These are phyloP conservation scores for Tanacetum coccineum DNA, from an alignment of 129 eudicot genomes.

Conservation along the genomic window DNA sequence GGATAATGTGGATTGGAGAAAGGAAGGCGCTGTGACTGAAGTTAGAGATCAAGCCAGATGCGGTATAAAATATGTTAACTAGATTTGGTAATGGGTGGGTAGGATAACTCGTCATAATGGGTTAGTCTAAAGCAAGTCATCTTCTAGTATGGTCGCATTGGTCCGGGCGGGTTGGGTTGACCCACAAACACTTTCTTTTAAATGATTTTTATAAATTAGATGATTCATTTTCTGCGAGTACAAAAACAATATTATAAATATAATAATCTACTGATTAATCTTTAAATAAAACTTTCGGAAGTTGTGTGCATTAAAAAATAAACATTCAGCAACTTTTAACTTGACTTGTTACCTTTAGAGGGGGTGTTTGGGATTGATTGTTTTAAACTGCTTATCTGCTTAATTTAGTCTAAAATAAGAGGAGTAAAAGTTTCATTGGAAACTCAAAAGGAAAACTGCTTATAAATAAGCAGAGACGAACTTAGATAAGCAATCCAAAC, in stretches of 20 bases:
- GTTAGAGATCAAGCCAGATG: constrained; percentile 59
- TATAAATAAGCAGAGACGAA: no score
- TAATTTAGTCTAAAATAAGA: no score
- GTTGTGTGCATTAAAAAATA: not conserved
- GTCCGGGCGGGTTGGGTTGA: not conserved
- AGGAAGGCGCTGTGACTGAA: constrained; percentile 52
- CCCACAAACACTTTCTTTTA: not conserved
- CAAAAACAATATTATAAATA: not conserved
- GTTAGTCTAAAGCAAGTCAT: no score
- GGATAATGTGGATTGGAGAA: constrained; percentile 42
- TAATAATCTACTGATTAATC: not conserved
- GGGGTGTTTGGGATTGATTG: no score
- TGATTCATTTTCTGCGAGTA: not conserved
- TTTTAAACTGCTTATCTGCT: no score
- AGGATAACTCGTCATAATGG: not conserved
- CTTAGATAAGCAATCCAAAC: no score
- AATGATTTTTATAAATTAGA: not conserved
- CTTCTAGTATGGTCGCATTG: not conserved
- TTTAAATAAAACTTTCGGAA: not conserved
- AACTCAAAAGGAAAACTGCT: no score
- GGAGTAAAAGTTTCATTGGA: no score
- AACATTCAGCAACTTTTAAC: not conserved
- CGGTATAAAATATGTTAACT: constrained; percentile 28
- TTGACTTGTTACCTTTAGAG: not conserved
- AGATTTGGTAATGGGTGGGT: constrained; percentile 1